These are phyloP conservation scores for Chlamydomonas reinhardtii DNA, from an alignment of 163 green algal species.

Conservation along the genomic window DNA sequence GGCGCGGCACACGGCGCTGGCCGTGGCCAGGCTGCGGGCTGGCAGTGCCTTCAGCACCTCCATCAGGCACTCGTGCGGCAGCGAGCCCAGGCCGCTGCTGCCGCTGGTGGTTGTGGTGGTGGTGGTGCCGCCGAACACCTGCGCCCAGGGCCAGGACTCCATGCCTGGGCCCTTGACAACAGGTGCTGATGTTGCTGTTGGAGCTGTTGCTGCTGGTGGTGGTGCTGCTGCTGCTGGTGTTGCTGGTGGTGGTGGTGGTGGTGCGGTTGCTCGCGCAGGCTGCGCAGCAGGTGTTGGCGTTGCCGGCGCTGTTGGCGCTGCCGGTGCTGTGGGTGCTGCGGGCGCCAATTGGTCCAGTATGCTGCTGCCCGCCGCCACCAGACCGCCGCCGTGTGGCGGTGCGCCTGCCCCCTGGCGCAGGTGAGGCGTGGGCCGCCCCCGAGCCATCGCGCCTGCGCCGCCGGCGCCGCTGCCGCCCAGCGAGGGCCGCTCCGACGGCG, in stretches of 20 bases:
- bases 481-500: not conserved
- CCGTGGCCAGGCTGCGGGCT: not conserved
- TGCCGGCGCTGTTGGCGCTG: not conserved
- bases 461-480: not conserved
- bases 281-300: not conserved
- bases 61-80: constrained; percentile 29
- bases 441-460: too few relatives aligned
- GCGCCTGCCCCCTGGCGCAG: not conserved
- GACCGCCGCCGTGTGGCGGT: too few relatives aligned
- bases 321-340: not conserved
- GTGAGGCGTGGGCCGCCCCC: not conserved
- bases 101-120: too few relatives aligned
- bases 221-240: too few relatives aligned
- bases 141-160: not conserved
- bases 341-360: constrained; percentile 28
- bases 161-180: not conserved
- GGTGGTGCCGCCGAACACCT: too few relatives aligned
- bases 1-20: constrained; percentile 7
- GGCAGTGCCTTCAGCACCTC: constrained; percentile 31
- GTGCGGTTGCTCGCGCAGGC: not conserved
- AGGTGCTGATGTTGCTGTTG: not conserved
- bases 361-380: constrained; percentile 16
- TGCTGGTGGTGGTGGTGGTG: not conserved
- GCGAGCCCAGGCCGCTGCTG: not conserved
- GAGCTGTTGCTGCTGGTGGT: too few relatives aligned